These are phyloP conservation scores for Naganishia cerealis DNA, from an alignment of 1,284 basidiomycete genomes.

Conservation along the genomic window DNA sequence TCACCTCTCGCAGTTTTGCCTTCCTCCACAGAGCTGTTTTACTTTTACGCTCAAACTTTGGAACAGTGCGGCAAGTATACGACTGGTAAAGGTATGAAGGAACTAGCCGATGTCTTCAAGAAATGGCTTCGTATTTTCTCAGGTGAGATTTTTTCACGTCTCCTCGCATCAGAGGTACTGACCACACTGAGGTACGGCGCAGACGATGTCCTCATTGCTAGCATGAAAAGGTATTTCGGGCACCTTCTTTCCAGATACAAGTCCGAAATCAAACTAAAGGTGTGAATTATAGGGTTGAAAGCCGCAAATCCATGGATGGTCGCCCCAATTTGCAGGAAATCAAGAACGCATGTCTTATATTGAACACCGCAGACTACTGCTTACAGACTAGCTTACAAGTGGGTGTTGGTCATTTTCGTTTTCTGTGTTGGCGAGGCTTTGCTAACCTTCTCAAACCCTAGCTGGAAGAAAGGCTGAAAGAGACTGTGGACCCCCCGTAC, in stretches of 20 bases:
- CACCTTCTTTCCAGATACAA: background rate
- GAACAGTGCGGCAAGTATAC: conserved; percentile 83
- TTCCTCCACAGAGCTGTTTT: conserved; percentile 94
- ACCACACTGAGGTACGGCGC: conserved; percentile 5
- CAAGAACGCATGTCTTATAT: conserved; percentile 75
- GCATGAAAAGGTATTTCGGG: conserved; percentile 63
- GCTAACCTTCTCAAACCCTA: conserved; percentile 47
- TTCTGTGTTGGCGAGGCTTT: background rate
- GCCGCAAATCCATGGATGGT: conserved; percentile 71
- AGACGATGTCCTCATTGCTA: conserved; percentile 81
- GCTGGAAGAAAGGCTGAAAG: conserved; percentile 87
- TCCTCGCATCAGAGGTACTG: conserved; percentile 23
- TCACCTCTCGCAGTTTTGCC: conserved; percentile 72
- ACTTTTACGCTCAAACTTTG: conserved; percentile 91
- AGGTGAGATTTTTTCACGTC: conserved; percentile 58
- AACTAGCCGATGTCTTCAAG: conserved; percentile 74
- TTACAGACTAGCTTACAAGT: conserved; percentile 85
- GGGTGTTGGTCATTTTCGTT: conserved; percentile 32
- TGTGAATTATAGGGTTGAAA: conserved; percentile 40
- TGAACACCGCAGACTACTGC: conserved; percentile 98
- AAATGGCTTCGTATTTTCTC: conserved; percentile 95
- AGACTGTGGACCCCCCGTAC: conserved; percentile 73
- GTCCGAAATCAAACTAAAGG: background rate
- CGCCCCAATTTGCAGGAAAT: conserved; percentile 72
- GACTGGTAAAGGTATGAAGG: conserved; percentile 75